These are phyloP conservation scores for Nothopassalora personata DNA, from an alignment of 2,329 filamentous ascomycete species.

Conservation along the genomic window DNA sequence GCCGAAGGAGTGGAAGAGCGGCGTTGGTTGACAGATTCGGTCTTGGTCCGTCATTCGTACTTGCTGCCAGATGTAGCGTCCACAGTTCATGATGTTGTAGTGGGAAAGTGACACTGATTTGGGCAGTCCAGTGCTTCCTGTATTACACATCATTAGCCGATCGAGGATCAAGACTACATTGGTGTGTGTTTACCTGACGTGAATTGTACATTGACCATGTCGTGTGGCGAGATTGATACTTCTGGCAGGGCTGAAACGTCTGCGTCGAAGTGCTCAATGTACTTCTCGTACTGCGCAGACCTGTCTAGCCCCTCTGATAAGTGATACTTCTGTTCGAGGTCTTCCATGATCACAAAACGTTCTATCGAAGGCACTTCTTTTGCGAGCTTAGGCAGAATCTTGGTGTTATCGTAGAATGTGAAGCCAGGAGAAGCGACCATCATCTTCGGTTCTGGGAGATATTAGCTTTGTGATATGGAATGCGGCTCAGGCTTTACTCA, in stretches of 20 bases:
- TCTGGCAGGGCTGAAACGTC: conserved; percentile 16
- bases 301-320: conserved; percentile 15
- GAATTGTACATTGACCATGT: conserved; percentile 43
- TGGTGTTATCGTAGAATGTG: conserved; percentile 55
- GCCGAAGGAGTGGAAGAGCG: conserved; percentile 81
- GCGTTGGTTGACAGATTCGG: conserved; percentile 73
- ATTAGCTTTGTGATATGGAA: neutral
- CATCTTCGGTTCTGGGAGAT: conserved; percentile 55
- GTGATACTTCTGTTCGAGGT: conserved; percentile 24
- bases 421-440: conserved; percentile 63
- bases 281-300: conserved; percentile 22
- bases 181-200: conserved; percentile 53
- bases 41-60: conserved; percentile 46
- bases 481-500: conserved; percentile 33
- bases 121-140: conserved; percentile 56
- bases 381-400: conserved; percentile 48
- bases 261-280: conserved; percentile 19
- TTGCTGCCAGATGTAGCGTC: conserved; percentile 27
- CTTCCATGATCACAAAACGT: conserved; percentile 51
- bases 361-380: conserved; percentile 37
- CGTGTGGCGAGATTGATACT: conserved; percentile 24
- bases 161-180: too few species aligned
- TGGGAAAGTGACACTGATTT: conserved; percentile 63
- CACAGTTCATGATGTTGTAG: conserved; percentile 29
- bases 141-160: too few species aligned